phyloP scores from a whole-genome alignment of 441 rosid species.

The Geranium incanum region DNA sequence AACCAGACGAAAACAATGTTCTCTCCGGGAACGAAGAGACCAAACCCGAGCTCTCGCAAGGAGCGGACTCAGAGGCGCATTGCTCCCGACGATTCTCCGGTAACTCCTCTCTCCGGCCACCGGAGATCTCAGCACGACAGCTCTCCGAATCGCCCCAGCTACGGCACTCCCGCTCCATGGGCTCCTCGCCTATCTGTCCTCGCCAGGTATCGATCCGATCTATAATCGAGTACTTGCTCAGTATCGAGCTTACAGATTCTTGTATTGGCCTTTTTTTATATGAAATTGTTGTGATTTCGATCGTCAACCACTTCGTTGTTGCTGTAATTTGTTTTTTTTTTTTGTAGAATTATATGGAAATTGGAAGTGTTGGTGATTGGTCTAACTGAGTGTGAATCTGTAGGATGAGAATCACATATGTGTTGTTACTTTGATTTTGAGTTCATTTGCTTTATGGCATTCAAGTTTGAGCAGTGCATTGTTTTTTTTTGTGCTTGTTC shows the following conservation, averaged over 20 bases:
- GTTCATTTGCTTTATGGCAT: neutral
- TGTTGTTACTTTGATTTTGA: neutral
- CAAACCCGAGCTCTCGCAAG: constrained; percentile 40
- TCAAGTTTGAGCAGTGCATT: neutral
- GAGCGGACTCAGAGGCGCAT: constrained; percentile 32
- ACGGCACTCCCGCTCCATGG: constrained; percentile 94
- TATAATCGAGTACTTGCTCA: neutral
- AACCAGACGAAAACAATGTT: constrained; percentile 38
- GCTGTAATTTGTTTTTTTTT: neutral
- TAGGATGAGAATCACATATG: neutral
- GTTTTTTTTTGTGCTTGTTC: neutral
- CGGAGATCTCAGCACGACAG: constrained; percentile 26
- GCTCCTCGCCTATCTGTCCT: constrained; percentile 85
- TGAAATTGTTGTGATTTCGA: neutral
- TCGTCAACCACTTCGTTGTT: neutral
- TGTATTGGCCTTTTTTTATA: neutral
- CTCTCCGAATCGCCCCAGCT: constrained; percentile 53
- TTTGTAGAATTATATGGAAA: neutral
- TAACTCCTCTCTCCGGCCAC: constrained; percentile 41
- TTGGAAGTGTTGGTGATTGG: neutral
- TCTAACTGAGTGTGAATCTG: neutral
- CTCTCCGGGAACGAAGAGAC: constrained; percentile 59
- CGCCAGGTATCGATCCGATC: constrained; percentile 46
- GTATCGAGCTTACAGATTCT: neutral
- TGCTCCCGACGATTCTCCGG: constrained; percentile 44